Evolutionary conservation across 805 yeast species (phyloP).

Genomic region (Saccharomycopsis lassenensis): DNA sequence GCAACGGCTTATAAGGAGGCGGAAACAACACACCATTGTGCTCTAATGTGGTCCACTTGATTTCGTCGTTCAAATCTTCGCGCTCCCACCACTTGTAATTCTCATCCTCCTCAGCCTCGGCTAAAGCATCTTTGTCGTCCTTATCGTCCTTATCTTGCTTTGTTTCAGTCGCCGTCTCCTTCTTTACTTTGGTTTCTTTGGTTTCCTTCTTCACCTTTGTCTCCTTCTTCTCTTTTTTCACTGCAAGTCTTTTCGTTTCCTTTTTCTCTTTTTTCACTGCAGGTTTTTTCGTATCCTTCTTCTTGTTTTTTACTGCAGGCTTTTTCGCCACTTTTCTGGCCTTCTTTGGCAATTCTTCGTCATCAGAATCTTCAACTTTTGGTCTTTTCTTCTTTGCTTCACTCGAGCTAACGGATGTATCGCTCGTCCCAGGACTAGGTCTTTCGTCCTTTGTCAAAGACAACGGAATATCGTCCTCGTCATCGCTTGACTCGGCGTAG

Average conservation of each 20-base stretch:
- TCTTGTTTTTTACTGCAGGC: neutral
- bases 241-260: slow-evolving; percentile 1
- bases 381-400: slow-evolving; percentile 12
- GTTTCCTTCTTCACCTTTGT: slow-evolving; percentile 3
- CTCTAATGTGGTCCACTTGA: slow-evolving; percentile 77
- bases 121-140: slow-evolving; percentile 22
- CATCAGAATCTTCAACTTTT: slow-evolving; percentile 12
- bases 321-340: neutral
- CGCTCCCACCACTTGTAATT: slow-evolving; percentile 82
- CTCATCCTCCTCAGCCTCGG: slow-evolving; percentile 45
- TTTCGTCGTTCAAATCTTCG: slow-evolving; percentile 57
- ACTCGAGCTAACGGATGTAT: slow-evolving; percentile 9
- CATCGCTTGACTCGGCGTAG: slow-evolving; percentile 14
- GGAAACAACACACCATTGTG: slow-evolving; percentile 93
- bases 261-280: slow-evolving; percentile 7
- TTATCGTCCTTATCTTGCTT: slow-evolving; percentile 15
- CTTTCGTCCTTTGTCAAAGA: slow-evolving; percentile 14
- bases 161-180: slow-evolving; percentile 12
- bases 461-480: slow-evolving; percentile 17
- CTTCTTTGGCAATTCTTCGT: slow-evolving; percentile 18
- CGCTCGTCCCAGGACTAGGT: slow-evolving; percentile 12
- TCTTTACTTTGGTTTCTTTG: slow-evolving; percentile 18
- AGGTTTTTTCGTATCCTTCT: slow-evolving; percentile 1
- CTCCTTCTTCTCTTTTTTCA: slow-evolving; percentile 1
- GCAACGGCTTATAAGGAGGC: slow-evolving; percentile 82